Base-by-base conservation (phyloP, 2,329 filamentous ascomycete species). In the Fonsecaea pugnacius region DNA sequence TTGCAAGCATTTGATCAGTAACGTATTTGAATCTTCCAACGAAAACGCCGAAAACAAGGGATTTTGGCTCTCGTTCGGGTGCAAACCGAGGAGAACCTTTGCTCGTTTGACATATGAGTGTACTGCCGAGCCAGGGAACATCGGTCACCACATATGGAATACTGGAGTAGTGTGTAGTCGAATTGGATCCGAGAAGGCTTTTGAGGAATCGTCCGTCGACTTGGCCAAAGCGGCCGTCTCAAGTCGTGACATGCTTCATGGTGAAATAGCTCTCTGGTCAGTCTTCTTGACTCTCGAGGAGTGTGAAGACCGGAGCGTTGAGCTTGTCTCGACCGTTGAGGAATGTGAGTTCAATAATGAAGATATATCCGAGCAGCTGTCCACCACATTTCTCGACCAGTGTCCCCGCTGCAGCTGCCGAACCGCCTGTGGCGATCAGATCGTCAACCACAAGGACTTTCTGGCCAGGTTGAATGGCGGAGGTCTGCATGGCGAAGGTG, bases 371-470 rank as follows among this genome's bases (percentile, higher is more conserved):
- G 64, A 96, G 79, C 53, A 98, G 83, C n/a, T 87, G 83, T 70
- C 93, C 95, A 71, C 92, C 92, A 70, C 96, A 87, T 79, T 96
- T 88, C 77, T 88, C 84, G 72, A 98, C 91, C 65, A 99, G 89
- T 67, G 91, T 86, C 69, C 91, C 92, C 21, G 92, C 94, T 66
- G 94, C 95, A 69, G 87, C 87, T 62, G 95, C 95, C 70, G 92
- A 96, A 72, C 95, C 95, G 79, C 94, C 94, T 70, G 95, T 99
- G 63, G 95, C 95, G 81, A 99, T 98, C 75, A 99, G 96, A 77
- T 99, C 95, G 78, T 99, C 95, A 35, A 99, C 92, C 70, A 99
- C 85, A 67, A 99, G 82, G 63, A 96, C 94, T 78, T 89, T 93
- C 81, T 96, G 91, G 38, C 93, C 93, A 58, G 87, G 84, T 80